Evolutionary conservation across 345 rosid species (phyloP).

Genomic region (Pistacia integerrima): DNA sequence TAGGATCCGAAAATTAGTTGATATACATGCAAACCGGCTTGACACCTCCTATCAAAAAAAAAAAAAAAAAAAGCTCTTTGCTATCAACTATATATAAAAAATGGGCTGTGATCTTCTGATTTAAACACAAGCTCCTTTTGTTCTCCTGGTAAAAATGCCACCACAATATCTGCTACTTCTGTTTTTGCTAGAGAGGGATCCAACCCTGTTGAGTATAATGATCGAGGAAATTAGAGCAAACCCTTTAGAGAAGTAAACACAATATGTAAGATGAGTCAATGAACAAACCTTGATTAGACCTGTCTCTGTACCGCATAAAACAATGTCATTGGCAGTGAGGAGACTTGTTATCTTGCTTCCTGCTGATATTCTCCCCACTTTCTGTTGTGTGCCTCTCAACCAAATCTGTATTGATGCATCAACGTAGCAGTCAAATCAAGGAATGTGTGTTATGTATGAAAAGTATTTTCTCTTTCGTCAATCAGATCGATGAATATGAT

Average conservation of each 20-base stretch:
- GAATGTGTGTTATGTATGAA: too few relatives aligned
- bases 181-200: slow-evolving; percentile 65
- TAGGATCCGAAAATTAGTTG: too few relatives aligned
- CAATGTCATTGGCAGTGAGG: slow-evolving; percentile 69
- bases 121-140: background rate
- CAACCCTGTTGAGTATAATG: slow-evolving; percentile 61
- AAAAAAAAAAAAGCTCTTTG: too few relatives aligned
- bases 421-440: too few relatives aligned
- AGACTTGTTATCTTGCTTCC: slow-evolving; percentile 92
- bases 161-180: background rate
- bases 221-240: background rate
- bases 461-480: too few relatives aligned
- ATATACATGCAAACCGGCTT: too few relatives aligned
- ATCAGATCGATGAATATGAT: too few relatives aligned
- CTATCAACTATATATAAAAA: background rate
- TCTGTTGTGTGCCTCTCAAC: slow-evolving; percentile 78
- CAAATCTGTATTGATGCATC: slow-evolving; percentile 53
- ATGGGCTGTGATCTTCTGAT: too few relatives aligned
- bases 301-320: slow-evolving; percentile 83
- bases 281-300: slow-evolving; percentile 77
- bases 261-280: background rate
- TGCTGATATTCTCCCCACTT: slow-evolving; percentile 86
- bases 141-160: background rate
- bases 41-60: too few relatives aligned
- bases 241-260: background rate